A percentile compares a stretch with the other conserved stretches of the same genome.
Evolutionary conservation across 257 asterid species (phyloP).

Genomic region (Fraxinus quadrangulata): DNA sequence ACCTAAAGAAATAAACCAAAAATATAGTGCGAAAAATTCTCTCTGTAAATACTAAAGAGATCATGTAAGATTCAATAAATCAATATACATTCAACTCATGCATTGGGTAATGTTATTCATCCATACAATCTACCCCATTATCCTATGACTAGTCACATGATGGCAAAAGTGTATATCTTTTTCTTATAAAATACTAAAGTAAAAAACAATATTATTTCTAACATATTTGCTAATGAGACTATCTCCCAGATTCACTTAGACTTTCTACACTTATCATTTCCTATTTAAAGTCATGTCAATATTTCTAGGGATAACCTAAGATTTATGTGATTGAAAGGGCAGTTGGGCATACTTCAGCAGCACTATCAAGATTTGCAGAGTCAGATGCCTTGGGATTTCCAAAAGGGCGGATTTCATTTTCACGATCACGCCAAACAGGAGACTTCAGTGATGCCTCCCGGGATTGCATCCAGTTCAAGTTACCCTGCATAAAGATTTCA

Average conservation of each 20-base stretch:
- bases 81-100: background rate
- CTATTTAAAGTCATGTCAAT: background rate
- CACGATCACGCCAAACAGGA: slow-evolving; percentile 98
- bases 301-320: slow-evolving; percentile 15
- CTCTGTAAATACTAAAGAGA: background rate
- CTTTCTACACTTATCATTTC: slow-evolving; percentile 3
- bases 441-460: slow-evolving; percentile 91
- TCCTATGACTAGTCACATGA: background rate
- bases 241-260: background rate
- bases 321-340: slow-evolving; percentile 15
- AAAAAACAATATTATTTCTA: background rate
- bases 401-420: slow-evolving; percentile 91
- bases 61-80: background rate
- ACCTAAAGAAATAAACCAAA: background rate
- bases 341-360: slow-evolving; percentile 79
- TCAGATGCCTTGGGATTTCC: slow-evolving; percentile 98
- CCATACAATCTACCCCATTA: background rate
- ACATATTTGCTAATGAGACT: background rate
- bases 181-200: slow-evolving; percentile 15
- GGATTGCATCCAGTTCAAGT: slow-evolving; percentile 99
- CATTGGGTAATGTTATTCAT: background rate
- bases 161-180: slow-evolving; percentile 4
- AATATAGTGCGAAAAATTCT: slow-evolving; percentile 1
- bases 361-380: slow-evolving; percentile 96
- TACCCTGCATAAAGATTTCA: slow-evolving; percentile 59